phyloP scores from a whole-genome alignment of 306 rosid genomes.

The Sechiopsis laciniata region DNA sequence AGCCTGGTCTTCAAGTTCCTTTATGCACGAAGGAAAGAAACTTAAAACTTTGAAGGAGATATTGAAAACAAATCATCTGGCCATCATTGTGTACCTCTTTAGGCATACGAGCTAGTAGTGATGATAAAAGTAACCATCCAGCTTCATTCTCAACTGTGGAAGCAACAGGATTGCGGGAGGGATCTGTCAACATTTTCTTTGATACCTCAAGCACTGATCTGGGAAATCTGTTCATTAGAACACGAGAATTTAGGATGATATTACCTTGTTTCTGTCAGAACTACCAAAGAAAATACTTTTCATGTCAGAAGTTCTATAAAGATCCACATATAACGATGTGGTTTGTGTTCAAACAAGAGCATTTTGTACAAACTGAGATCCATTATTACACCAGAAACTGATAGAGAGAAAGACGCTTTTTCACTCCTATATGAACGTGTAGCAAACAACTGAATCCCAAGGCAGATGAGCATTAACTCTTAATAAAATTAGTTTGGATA shows the following conservation, averaged over 20 bases:
- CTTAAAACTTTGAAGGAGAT: conserved; percentile 16
- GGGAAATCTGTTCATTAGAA: conserved; percentile 54
- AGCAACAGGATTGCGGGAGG: conserved; percentile 66
- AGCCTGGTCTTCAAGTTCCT: conserved; percentile 90
- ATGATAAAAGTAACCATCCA: conserved; percentile 93
- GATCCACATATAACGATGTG: neutral
- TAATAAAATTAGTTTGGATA: neutral
- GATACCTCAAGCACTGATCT: conserved; percentile 78
- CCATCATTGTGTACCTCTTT: conserved; percentile 56
- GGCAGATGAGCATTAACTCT: neutral
- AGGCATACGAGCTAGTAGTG: conserved; percentile 77
- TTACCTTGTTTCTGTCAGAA: neutral
- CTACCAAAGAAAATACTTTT: neutral
- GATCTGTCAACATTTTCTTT: conserved; percentile 71
- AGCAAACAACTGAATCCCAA: neutral
- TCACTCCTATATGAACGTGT: conserved; percentile 2
- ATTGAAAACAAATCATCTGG: conserved; percentile 16
- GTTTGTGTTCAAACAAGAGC: neutral
- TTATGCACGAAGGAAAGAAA: conserved; percentile 30
- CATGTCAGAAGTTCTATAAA: neutral
- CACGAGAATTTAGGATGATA: neutral
- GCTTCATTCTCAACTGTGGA: conserved; percentile 81
- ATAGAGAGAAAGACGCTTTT: neutral
- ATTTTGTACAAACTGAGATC: neutral
- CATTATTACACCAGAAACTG: neutral